These are phyloP conservation scores for Gelatoporia subvermispora DNA, from an alignment of 768 basidiomycete species.

Conservation along the genomic window DNA sequence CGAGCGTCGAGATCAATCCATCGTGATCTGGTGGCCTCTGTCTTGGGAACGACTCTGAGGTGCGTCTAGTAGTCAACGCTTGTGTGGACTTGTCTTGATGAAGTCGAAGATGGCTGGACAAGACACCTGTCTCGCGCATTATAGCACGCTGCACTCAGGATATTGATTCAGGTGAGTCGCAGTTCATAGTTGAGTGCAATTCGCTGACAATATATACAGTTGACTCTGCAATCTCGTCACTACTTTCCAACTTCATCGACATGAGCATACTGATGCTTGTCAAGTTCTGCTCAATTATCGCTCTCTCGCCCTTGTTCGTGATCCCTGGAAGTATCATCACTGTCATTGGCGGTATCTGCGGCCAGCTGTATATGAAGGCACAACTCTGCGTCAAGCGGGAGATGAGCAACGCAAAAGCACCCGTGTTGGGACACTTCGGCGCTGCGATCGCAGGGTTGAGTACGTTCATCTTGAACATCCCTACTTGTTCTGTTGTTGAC, in stretches of 20 bases:
- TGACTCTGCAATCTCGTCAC: too few species aligned
- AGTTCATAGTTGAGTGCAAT: neutral
- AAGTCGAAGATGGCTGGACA: conserved; percentile 29
- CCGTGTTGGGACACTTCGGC: conserved; percentile 44
- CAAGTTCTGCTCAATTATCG: conserved; percentile 30
- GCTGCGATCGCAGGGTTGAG: conserved; percentile 55
- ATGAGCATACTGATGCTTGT: conserved; percentile 23
- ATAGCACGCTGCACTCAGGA: conserved; percentile 28
- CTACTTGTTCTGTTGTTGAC: too few species aligned
- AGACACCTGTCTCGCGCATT: conserved; percentile 28
- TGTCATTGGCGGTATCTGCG: conserved; percentile 31
- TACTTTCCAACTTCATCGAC: neutral
- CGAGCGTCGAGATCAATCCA: conserved; percentile 56
- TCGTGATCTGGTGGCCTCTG: conserved; percentile 41
- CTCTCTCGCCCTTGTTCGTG: conserved; percentile 33
- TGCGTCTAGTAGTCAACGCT: conserved; percentile 32
- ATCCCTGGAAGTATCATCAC: conserved; percentile 30
- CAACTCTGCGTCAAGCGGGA: conserved; percentile 50
- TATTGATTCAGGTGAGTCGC: conserved; percentile 21
- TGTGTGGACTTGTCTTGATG: neutral
- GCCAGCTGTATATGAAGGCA: conserved; percentile 44
- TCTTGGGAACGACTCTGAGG: conserved; percentile 57
- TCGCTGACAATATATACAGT: too few species aligned
- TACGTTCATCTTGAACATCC: conserved; percentile 4
- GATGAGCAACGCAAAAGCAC: conserved; percentile 41